Conservation (phyloP, 1,139 yeast genomes). For the Scheffersomyces lignicola region DNA sequence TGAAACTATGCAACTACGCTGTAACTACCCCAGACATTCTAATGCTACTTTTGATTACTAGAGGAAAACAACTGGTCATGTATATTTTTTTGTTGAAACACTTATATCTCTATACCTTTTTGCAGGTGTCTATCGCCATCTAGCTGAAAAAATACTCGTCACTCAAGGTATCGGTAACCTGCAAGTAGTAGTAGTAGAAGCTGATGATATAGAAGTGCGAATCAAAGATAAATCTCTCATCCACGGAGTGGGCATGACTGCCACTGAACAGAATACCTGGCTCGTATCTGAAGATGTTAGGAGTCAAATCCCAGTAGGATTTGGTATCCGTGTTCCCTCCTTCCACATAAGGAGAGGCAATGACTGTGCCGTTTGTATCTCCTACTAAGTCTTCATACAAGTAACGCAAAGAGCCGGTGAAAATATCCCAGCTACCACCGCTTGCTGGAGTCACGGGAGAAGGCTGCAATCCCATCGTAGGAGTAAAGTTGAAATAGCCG, state of each 20-base stretch:
- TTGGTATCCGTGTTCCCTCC: conserved; percentile 47
- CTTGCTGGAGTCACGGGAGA: conserved; percentile 58
- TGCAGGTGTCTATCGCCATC: too few species aligned
- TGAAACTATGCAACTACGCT: too few species aligned
- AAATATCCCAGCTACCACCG: conserved; percentile 51
- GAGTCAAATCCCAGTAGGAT: conserved; percentile 40
- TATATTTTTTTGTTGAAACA: too few species aligned
- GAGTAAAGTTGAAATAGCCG: conserved; percentile 49
- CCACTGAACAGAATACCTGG: conserved; percentile 27
- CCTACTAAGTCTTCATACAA: conserved; percentile 52
- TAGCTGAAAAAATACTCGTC: conserved; percentile 26
- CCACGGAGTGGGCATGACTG: conserved; percentile 32
- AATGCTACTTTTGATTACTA: too few species aligned
- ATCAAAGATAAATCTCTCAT: conserved; percentile 32
- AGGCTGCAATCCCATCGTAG: conserved; percentile 45
- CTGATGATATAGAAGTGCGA: conserved; percentile 25
- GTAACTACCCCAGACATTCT: too few species aligned
- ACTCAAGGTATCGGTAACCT: conserved; percentile 25
- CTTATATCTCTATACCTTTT: too few species aligned
- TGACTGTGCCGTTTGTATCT: conserved; percentile 22
- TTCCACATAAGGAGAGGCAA: conserved; percentile 34
- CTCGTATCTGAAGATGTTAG: conserved; percentile 35
- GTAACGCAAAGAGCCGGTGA: conserved; percentile 58
- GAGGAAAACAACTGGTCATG: too few species aligned
- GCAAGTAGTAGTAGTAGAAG: conserved; percentile 41